Evolutionary conservation across 2,329 filamentous ascomycete genomes (phyloP), one percentile per base, ranked within the genome.

Genomic region (Tolypocladium nubicola): DNA sequence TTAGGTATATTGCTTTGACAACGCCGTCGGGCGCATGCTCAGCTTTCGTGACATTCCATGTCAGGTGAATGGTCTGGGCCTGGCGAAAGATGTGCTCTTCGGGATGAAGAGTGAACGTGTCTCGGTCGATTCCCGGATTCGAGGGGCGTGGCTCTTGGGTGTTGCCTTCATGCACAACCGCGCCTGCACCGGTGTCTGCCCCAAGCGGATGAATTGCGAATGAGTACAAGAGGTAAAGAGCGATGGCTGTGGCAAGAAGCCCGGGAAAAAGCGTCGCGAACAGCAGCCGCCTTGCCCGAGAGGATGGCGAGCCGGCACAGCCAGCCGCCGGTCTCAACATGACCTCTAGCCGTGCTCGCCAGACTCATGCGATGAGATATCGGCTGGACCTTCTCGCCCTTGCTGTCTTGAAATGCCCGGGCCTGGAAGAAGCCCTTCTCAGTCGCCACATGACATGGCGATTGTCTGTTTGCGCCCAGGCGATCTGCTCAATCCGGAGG

Each of bases 11-110:
- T 0, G 63, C 61, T 61, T 79, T 80, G n/a, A 67, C 59, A 1
- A 82, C 79, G 0, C 79, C 79, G 62, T 82, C 78, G 7, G 77
- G 76, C 3, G 70, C 68, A n/a, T 69, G 65, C 35, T 64, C 40
- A 1, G 61, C 71, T 21, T 69, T 67, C 2, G 71, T 76, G 19
- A 80, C 68, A 16, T 65, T 71, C 75, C 75, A 79, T 13, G 45
- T 30, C 11, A 64, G 55, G 69, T 59, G 35, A 71, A 64, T 39
- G 64, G 63, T n/a, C 69, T 65, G 62, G 1, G 73, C 58, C 2
- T 61, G 54, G 16, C 77, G 71, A 47, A 65, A 65, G 5, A 71
- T 59, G 64, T 80, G 75, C 21, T 74, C 63, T 43, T 76, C 64
- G 1, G 77, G 76, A 60, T 75, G 74, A 16, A 79, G 59, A 8